phyloP scores from a whole-genome alignment of 2,329 filamentous ascomycete species.

The Fusarium sp. region DNA sequence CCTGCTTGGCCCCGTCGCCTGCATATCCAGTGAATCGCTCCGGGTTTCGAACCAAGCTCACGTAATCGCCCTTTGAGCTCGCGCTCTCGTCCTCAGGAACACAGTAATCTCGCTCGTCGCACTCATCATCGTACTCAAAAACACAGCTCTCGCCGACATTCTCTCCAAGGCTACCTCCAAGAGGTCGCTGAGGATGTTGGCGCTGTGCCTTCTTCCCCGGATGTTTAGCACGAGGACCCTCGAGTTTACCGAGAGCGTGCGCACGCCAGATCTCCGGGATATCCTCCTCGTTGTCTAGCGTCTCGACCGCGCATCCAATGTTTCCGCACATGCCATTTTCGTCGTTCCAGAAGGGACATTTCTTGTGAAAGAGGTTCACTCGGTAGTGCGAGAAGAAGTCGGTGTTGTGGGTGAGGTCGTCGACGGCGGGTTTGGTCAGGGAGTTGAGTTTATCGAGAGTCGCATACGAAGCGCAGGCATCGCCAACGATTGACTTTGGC shows the following conservation, averaged over 20 bases:
- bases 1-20: conserved; percentile 84
- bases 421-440: conserved; percentile 78
- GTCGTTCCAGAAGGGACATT: conserved; percentile 96
- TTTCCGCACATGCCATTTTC: conserved; percentile 95
- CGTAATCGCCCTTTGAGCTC: conserved; percentile 91
- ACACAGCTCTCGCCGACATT: conserved; percentile 95
- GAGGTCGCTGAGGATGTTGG: conserved; percentile 76
- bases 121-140: conserved; percentile 96
- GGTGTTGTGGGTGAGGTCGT: conserved; percentile 84
- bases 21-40: conserved; percentile 96
- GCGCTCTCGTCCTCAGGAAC: conserved; percentile 93
- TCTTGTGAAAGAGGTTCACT: conserved; percentile 92
- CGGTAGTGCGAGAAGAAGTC: conserved; percentile 99
- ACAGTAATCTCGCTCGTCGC: conserved; percentile 96
- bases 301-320: conserved; percentile 94
- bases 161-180: conserved; percentile 85
- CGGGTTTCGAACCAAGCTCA: conserved; percentile 91
- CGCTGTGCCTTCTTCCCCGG: conserved; percentile 79
- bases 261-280: conserved; percentile 92
- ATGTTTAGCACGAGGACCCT: conserved; percentile 91
- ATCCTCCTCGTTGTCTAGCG: conserved; percentile 93
- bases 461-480: conserved; percentile 93
- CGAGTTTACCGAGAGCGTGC: conserved; percentile 89
- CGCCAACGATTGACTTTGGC: conserved; percentile 86
- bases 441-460: conserved; percentile 87